Percentiles rank a stretch among this genome's conserved stretches.
Evolutionary conservation across 805 yeast genomes (phyloP).

Genomic region (Lachancea thermotolerans): DNA sequence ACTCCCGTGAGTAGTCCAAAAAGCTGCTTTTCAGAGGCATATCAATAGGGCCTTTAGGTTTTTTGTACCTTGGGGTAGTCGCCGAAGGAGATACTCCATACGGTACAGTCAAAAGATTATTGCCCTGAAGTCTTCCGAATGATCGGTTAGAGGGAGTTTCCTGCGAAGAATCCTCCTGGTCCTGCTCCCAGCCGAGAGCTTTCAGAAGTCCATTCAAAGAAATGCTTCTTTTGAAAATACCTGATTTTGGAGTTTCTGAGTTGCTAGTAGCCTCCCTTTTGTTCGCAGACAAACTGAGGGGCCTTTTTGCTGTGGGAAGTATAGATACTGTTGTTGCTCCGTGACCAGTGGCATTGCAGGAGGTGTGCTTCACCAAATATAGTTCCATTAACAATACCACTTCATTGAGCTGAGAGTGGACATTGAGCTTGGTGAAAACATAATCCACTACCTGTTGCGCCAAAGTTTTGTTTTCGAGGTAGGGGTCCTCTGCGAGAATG

Average conservation of each 20-base stretch:
- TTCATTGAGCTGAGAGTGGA: slow-evolving; percentile 51
- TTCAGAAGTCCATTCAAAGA: slow-evolving; percentile 28
- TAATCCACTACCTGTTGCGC: slow-evolving; percentile 74
- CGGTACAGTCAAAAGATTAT: slow-evolving; percentile 23
- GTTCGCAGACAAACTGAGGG: slow-evolving; percentile 5
- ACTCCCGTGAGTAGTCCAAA: slow-evolving; percentile 73
- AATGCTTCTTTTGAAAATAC: slow-evolving; percentile 14
- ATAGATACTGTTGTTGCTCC: slow-evolving; percentile 8
- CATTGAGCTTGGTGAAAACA: slow-evolving; percentile 50
- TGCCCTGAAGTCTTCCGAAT: slow-evolving; percentile 16
- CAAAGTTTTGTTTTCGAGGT: slow-evolving; percentile 62
- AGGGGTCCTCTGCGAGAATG: slow-evolving; percentile 82
- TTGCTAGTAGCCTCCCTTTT: not conserved
- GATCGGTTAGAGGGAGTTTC: slow-evolving; percentile 18
- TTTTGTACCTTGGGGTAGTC: slow-evolving; percentile 47
- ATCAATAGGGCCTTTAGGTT: slow-evolving; percentile 23
- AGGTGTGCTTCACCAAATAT: slow-evolving; percentile 46
- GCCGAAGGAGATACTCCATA: slow-evolving; percentile 47
- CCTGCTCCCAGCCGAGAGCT: slow-evolving; percentile 18
- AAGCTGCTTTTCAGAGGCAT: slow-evolving; percentile 57
- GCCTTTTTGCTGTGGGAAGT: slow-evolving; percentile 9
- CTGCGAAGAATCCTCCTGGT: not conserved
- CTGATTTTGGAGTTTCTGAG: not conserved
- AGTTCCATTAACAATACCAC: slow-evolving; percentile 62
- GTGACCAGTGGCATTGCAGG: slow-evolving; percentile 12